Evolutionary conservation across 495 filamentous ascomycete species (phyloP).

Genomic region (Aspergillus asperescens): DNA sequence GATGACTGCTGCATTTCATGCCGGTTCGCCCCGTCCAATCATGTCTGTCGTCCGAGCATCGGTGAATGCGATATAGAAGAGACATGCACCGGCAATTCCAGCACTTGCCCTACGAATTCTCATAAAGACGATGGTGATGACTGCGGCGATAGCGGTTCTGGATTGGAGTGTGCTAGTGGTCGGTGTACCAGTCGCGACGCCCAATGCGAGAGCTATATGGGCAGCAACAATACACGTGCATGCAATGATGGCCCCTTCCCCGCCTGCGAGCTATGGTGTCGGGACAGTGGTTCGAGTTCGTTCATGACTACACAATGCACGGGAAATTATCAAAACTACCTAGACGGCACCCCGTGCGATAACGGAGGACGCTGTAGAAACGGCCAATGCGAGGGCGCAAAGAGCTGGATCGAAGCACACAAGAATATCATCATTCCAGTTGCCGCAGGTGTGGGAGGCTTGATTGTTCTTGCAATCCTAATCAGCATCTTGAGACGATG

Average conservation of each 20-base stretch:
- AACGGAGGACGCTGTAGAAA: conserved; percentile 75
- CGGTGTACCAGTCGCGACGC: conserved; percentile 90
- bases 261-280: conserved; percentile 56
- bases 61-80: conserved; percentile 81
- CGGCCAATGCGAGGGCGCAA: conserved; percentile 64
- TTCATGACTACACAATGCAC: conserved; percentile 55
- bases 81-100: conserved; percentile 66
- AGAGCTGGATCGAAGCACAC: conserved; percentile 63
- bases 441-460: conserved; percentile 57
- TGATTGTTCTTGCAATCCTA: conserved; percentile 58
- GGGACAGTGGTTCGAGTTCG: conserved; percentile 63
- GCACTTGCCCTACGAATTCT: conserved; percentile 68
- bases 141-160: conserved; percentile 53
- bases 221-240: conserved; percentile 73
- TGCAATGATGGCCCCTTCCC: conserved; percentile 52
- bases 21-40: conserved; percentile 60
- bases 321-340: conserved; percentile 84
- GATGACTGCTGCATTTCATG: conserved; percentile 84
- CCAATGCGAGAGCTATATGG: conserved; percentile 78
- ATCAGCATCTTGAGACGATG: conserved; percentile 56
- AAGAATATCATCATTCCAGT: conserved; percentile 74
- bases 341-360: conserved; percentile 86
- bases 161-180: conserved; percentile 80
- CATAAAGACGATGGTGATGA: conserved; percentile 62
- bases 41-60: conserved; percentile 72